Evolutionary conservation across 805 yeast genomes (phyloP).

Genomic region (Peterozyma toletana): DNA sequence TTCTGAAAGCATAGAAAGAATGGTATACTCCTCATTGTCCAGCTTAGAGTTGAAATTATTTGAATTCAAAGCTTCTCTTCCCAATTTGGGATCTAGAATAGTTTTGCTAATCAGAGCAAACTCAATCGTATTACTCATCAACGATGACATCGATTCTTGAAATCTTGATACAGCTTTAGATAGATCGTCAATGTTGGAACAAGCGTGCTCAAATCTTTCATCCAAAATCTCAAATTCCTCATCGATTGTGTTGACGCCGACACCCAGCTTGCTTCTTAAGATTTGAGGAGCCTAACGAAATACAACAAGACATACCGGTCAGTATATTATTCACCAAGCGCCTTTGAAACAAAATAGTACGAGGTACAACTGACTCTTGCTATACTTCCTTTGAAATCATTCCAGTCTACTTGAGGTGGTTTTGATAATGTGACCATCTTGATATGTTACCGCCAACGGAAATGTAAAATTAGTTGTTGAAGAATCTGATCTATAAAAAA

Average conservation of each 20-base stretch:
- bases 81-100: slow-evolving; percentile 9
- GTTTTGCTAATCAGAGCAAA: slow-evolving; percentile 8
- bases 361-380: slow-evolving; percentile 12
- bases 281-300: slow-evolving; percentile 21
- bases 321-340: too few species aligned
- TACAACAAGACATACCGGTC: too few species aligned
- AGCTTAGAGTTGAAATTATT: background rate
- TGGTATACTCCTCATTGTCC: slow-evolving; percentile 10
- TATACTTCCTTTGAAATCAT: slow-evolving; percentile 16
- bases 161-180: slow-evolving; percentile 9
- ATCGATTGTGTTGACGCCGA: slow-evolving; percentile 26
- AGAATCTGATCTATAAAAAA: too few species aligned
- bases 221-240: slow-evolving; percentile 25
- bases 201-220: slow-evolving; percentile 10
- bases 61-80: slow-evolving; percentile 1
- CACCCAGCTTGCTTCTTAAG: slow-evolving; percentile 21
- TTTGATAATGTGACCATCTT: too few species aligned
- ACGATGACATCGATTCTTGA: slow-evolving; percentile 7
- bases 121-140: slow-evolving; percentile 10
- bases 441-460: too few species aligned
- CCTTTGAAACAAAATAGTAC: too few species aligned
- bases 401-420: slow-evolving; percentile 14
- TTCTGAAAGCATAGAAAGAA: background rate
- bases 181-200: slow-evolving; percentile 11
- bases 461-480: too few species aligned